These are phyloP conservation scores for Saccharomycopsis vini DNA, from an alignment of 805 yeast species.

Conservation along the genomic window DNA sequence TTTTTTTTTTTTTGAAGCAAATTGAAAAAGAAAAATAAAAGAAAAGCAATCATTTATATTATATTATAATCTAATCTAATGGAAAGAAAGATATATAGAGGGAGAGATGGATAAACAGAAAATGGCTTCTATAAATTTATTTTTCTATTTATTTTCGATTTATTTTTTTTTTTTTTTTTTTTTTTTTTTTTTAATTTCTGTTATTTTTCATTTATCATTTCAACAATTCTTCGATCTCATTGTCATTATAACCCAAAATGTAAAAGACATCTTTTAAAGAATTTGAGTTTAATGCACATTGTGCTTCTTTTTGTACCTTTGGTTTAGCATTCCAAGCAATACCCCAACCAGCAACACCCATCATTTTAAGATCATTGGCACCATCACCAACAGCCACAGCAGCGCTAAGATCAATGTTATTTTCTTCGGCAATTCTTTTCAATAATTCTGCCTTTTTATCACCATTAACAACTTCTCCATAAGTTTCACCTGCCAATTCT, in stretches of 20 bases:
- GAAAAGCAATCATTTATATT: no score
- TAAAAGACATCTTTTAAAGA: constrained; percentile 69
- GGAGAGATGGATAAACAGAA: no score
- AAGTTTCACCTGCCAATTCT: constrained; percentile 62
- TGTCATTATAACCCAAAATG: constrained; percentile 64
- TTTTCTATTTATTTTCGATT: no score
- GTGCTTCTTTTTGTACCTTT: constrained; percentile 75
- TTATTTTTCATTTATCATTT: no score
- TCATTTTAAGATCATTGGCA: constrained; percentile 90
- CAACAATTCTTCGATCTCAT: constrained; percentile 34
- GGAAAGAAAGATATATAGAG: no score
- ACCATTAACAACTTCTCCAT: constrained; percentile 83
- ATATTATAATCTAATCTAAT: no score
- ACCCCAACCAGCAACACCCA: constrained; percentile 87
- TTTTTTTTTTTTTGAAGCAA: no score
- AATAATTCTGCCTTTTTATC: constrained; percentile 69
- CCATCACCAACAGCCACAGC: constrained; percentile 94
- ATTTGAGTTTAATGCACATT: constrained; percentile 68
- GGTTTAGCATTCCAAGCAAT: constrained; percentile 98
- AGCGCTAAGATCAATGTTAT: constrained; percentile 38
- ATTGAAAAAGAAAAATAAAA: no score
- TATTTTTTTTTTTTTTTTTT: no score
- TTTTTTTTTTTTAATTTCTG: no score
- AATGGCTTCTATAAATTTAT: no score
- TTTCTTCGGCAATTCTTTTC: constrained; percentile 47